Evolutionary conservation across 1,139 yeast species (phyloP), one percentile per base, ranked within the genome.

Genomic region (Candida tropicalis): DNA sequence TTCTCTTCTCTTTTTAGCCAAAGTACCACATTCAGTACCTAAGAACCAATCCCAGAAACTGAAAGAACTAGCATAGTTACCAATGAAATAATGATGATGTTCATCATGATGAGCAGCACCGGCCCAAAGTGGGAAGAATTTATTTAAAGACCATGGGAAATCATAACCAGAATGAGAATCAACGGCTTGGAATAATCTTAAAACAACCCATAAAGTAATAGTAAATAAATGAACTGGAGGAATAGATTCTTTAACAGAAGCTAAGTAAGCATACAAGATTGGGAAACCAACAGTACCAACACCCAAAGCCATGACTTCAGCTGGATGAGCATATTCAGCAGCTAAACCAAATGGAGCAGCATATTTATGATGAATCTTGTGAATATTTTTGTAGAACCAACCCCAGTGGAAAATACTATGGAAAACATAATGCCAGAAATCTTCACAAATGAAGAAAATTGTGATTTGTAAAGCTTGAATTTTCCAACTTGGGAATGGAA

Each of bases 61-160:
- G 77, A 91, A 91, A 27, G 93, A 82, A 44, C 95, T 85, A 20
- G 97, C 95, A 64, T 89, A 91, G 68, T 90, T 89, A 46, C 97
- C 97, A 54, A 81, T 84, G 67, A 91, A 91, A 68, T 84, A 89
- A 62, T 88, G 96, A 65, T 91, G 98, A 65, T 91, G 98, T 62
- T 87, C 89, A 63, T 91, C 98, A 62, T 91, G 98, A 66, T 91
- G 98, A 58, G 88, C 97, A 16, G 98, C 97, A 47, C 98, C 98
- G 13, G 98, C 96, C 98, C 98, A 91, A 68, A 91, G 79, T 28
- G 97, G 97, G 47, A 91, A 63, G 68, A 90, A 82, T 60, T 90
- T 88, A 69, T 88, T 91, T 61, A 91, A 77, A 5, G 97, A 88
- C 90, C 95, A 85, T 45, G 98, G 97, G 79, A 91, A 91, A 59